These are phyloP conservation scores for Sporormia fimetaria DNA, from an alignment of 495 filamentous ascomycete species.

Conservation along the genomic window DNA sequence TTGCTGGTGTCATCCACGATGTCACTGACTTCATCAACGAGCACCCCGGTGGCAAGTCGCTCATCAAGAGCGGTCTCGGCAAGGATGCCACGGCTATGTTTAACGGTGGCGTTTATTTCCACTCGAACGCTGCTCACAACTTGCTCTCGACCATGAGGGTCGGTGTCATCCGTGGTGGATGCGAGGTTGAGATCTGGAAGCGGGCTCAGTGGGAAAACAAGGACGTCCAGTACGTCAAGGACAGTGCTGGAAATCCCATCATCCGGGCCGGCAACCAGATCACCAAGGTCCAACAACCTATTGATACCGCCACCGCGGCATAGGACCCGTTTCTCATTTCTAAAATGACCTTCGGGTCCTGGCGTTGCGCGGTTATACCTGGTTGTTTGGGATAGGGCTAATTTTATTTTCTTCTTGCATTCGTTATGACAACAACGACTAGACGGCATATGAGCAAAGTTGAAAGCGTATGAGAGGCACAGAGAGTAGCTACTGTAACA, in stretches of 20 bases:
- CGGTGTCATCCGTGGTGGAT: constrained; percentile 89
- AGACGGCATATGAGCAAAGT: constrained; percentile 6
- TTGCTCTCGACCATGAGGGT: constrained; percentile 92
- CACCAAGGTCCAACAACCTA: constrained; percentile 68
- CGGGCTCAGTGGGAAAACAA: constrained; percentile 82
- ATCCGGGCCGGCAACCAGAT: constrained; percentile 83
- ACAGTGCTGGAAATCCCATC: constrained; percentile 69
- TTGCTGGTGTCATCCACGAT: constrained; percentile 95
- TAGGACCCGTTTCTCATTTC: constrained; percentile 26
- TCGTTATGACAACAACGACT: constrained; percentile 9
- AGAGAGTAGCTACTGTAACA: too few relatives aligned
- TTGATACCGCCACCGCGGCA: constrained; percentile 62
- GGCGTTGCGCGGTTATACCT: constrained; percentile 14
- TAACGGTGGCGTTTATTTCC: constrained; percentile 97
- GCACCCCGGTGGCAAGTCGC: constrained; percentile 91
- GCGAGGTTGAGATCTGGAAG: constrained; percentile 99
- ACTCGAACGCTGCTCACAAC: constrained; percentile 97
- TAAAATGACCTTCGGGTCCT: constrained; percentile 3
- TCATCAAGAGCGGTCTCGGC: constrained; percentile 85
- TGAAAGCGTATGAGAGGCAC: too few relatives aligned
- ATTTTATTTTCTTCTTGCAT: constrained; percentile 5
- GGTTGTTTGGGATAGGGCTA: neutral
- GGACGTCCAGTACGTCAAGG: constrained; percentile 67
- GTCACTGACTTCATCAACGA: constrained; percentile 90
- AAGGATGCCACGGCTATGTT: constrained; percentile 99